Percentiles rank a stretch among this genome's conserved stretches.
phyloP scores from a whole-genome alignment of 2,329 filamentous ascomycete species.

The Mycosphaerella sp. region DNA sequence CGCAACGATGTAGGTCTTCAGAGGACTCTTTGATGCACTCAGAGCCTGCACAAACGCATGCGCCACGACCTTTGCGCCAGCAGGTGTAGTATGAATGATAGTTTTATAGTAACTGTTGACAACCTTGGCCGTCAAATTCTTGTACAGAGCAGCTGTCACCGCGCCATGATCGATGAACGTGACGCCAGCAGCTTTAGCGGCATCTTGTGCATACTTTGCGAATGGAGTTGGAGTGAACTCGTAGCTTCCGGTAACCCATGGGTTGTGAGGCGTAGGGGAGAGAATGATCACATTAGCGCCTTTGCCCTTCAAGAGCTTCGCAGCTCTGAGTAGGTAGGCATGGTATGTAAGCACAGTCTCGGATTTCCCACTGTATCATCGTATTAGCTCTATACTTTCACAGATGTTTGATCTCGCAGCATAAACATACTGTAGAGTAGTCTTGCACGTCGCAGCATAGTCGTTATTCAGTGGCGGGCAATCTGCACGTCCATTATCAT shows the following conservation, averaged over 20 bases:
- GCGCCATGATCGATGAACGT: constrained; percentile 56
- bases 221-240: constrained; percentile 48
- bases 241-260: constrained; percentile 54
- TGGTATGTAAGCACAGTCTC: constrained; percentile 58
- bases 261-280: constrained; percentile 57
- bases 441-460: constrained; percentile 46
- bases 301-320: constrained; percentile 48
- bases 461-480: constrained; percentile 48
- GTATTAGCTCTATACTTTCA: neutral
- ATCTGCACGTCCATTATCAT: constrained; percentile 57
- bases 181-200: constrained; percentile 44
- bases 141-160: constrained; percentile 51
- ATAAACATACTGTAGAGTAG: constrained; percentile 18
- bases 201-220: constrained; percentile 49
- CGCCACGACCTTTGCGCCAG: constrained; percentile 52
- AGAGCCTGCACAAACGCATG: constrained; percentile 47
- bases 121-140: constrained; percentile 39
- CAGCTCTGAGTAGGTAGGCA: constrained; percentile 54
- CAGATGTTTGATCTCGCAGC: too few species aligned
- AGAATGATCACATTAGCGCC: constrained; percentile 57
- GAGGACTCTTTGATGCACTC: constrained; percentile 9
- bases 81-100: constrained; percentile 57
- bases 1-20: constrained; percentile 13
- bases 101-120: constrained; percentile 53
- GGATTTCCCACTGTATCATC: constrained; percentile 13